Evolutionary conservation across 257 asterid genomes (phyloP).

Genomic region (Sherardia arvensis): DNA sequence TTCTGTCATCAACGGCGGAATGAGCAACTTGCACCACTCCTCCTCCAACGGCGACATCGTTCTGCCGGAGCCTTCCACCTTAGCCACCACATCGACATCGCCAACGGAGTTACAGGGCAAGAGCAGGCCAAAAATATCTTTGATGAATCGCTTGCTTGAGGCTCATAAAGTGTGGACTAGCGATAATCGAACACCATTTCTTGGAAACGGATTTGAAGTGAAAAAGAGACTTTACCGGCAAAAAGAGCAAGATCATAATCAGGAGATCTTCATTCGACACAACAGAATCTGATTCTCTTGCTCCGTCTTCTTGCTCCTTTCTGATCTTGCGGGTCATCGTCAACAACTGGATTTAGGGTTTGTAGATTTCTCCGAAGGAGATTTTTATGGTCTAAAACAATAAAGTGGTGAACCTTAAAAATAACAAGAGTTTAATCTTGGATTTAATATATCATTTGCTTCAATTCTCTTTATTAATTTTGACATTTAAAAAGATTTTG

Average conservation of each 20-base stretch:
- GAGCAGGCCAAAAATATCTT: constrained; percentile 17
- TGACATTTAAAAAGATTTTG: no score
- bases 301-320: not conserved
- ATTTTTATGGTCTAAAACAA: no score
- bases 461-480: no score
- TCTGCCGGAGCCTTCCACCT: constrained; percentile 48
- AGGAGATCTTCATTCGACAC: constrained; percentile 25
- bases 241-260: constrained; percentile 11
- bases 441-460: no score
- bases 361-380: no score
- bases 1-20: constrained; percentile 9
- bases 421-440: no score
- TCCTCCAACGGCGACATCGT: constrained; percentile 55
- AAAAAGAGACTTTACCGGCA: constrained; percentile 25
- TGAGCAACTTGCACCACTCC: constrained; percentile 25
- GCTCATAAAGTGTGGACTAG: constrained; percentile 14
- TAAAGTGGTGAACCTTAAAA: no score
- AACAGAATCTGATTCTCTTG: constrained; percentile 19
- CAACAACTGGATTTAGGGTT: no score
- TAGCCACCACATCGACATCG: constrained; percentile 48
- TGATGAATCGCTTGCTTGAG: constrained; percentile 12
- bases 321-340: not conserved
- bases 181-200: constrained; percentile 27
- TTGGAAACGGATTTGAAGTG: constrained; percentile 29
- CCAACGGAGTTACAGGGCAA: constrained; percentile 49